Evolutionary conservation across 2,329 filamentous ascomycete species (phyloP).

Genomic region (Diaporthe nobilis): DNA sequence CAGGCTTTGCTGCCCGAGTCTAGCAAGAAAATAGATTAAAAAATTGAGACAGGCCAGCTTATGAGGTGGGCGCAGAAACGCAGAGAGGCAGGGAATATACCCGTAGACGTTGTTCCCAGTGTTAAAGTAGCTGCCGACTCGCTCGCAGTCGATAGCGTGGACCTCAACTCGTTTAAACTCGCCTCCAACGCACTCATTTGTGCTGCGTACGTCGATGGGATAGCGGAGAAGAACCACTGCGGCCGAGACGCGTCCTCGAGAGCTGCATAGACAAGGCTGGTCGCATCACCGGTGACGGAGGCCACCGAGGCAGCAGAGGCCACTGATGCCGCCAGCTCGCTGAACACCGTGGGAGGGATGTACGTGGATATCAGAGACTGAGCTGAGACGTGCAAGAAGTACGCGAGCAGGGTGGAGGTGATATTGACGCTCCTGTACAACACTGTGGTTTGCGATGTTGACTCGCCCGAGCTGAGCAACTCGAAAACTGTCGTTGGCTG

Average conservation of each 20-base stretch:
- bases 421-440: neutral
- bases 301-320: constrained; percentile 10
- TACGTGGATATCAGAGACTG: neutral
- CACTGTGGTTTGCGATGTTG: neutral
- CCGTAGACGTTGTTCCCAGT: neutral
- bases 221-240: constrained; percentile 28
- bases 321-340: constrained; percentile 4
- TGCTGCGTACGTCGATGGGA: neutral
- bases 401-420: neutral
- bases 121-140: neutral
- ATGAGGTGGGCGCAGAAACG: neutral
- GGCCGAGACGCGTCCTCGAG: constrained; percentile 11
- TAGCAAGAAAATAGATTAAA: neutral
- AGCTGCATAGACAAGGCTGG: constrained; percentile 15
- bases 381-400: neutral
- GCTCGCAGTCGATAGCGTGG: neutral
- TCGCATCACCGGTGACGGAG: constrained; percentile 8
- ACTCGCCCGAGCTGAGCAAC: neutral
- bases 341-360: neutral
- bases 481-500: neutral
- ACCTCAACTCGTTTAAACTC: neutral
- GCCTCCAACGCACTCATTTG: constrained; percentile 2
- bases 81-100: neutral
- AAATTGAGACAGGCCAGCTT: too few species aligned
- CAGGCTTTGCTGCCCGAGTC: constrained; percentile 25